Percentiles rank a stretch among this genome's conserved stretches.
phyloP scores from a whole-genome alignment of 768 basidiomycete species.

The Pleurotus pulmonarius region DNA sequence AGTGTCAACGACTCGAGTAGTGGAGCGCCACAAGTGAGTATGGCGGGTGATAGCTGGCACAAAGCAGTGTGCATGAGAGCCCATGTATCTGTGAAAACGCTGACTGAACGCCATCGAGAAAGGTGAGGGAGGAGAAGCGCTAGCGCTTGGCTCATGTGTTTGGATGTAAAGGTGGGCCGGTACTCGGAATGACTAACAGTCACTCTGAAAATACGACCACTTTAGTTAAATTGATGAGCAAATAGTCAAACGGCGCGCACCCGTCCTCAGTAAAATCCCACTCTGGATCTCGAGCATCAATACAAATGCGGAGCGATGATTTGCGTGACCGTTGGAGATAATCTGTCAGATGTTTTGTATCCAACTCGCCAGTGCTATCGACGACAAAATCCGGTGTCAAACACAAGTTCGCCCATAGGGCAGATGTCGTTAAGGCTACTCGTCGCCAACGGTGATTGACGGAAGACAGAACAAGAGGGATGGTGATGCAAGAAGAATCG shows the following conservation, averaged over 20 bases:
- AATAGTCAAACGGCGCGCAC: conserved; percentile 21
- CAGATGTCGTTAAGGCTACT: conserved; percentile 44
- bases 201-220: conserved; percentile 1
- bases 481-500: conserved; percentile 35
- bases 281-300: conserved; percentile 54
- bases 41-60: conserved; percentile 33
- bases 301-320: conserved; percentile 49
- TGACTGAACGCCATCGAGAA: conserved; percentile 48
- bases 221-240: conserved; percentile 8
- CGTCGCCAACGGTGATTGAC: conserved; percentile 52
- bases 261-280: conserved; percentile 56
- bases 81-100: conserved; percentile 53
- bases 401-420: conserved; percentile 54
- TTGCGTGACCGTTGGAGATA: conserved; percentile 45
- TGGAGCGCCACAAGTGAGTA: conserved; percentile 32
- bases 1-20: conserved; percentile 47
- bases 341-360: conserved; percentile 33
- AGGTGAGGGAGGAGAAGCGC: conserved; percentile 49
- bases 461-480: conserved; percentile 41
- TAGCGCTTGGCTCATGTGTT: conserved; percentile 43
- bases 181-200: conserved; percentile 28
- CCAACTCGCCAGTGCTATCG: conserved; percentile 15
- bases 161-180: conserved; percentile 33
- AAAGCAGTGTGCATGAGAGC: conserved; percentile 56
- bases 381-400: conserved; percentile 31